Percentiles rank a stretch among this genome's conserved stretches.
phyloP scores from a whole-genome alignment of 2,329 filamentous ascomycete species.

The Shiraia bambusicola region DNA sequence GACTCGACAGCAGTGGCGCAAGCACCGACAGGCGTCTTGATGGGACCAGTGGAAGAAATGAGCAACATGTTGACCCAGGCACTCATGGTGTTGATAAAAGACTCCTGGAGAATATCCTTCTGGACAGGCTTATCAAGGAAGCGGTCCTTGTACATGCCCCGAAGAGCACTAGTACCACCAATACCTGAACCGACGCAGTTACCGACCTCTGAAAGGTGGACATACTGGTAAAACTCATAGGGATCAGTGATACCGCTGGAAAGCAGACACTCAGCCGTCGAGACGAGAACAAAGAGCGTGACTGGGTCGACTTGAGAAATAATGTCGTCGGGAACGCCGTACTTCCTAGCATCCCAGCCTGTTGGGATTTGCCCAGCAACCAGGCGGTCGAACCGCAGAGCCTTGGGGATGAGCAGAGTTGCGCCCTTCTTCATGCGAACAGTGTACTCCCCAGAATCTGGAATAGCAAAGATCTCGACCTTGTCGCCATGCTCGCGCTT shows the following conservation, averaged over 20 bases:
- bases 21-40: conserved; percentile 97
- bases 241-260: conserved; percentile 96
- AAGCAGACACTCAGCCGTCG: conserved; percentile 86
- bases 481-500: conserved; percentile 96
- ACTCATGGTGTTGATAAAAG: conserved; percentile 99
- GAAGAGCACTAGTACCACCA: conserved; percentile 87
- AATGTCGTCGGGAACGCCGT: conserved; percentile 96
- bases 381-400: conserved; percentile 92
- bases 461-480: conserved; percentile 94
- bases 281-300: conserved; percentile 91
- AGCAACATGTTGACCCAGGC: conserved; percentile 99
- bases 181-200: conserved; percentile 99
- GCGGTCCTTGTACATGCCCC: conserved; percentile 97
- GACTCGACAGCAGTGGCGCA: conserved; percentile 98
- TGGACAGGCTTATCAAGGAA: conserved; percentile 96
- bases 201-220: conserved; percentile 95
- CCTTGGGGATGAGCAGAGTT: conserved; percentile 93
- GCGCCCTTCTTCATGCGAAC: conserved; percentile 95
- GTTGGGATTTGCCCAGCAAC: conserved; percentile 96
- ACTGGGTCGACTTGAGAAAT: conserved; percentile 97
- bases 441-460: conserved; percentile 89
- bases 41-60: conserved; percentile 92
- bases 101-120: conserved; percentile 98
- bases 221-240: conserved; percentile 99
- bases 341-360: conserved; percentile 94